phyloP scores from a whole-genome alignment of 140 eudicot genomes.

The Stevia rebaudiana region DNA sequence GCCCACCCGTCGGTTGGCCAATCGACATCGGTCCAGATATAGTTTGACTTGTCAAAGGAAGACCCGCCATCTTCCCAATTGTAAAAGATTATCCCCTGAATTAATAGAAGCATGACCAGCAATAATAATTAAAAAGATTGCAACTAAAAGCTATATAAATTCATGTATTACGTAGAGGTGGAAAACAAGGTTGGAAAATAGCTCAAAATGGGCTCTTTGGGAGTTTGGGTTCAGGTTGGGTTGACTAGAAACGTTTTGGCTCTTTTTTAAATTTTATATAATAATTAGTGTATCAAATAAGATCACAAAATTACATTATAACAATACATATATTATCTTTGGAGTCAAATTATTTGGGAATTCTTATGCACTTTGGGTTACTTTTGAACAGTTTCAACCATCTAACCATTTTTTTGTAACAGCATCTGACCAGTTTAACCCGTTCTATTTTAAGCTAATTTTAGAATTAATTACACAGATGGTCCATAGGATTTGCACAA shows the following conservation, averaged over 20 bases:
- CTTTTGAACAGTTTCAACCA: background rate
- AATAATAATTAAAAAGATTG: constrained; percentile 1
- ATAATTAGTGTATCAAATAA: background rate
- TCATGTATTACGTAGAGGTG: constrained; percentile 1
- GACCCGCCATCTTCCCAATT: constrained; percentile 61
- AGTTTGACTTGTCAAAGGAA: constrained; percentile 40
- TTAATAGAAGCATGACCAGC: constrained; percentile 16
- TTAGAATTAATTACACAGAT: too few relatives aligned
- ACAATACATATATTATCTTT: background rate
- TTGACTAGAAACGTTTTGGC: background rate
- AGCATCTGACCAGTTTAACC: background rate
- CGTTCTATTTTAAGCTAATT: background rate
- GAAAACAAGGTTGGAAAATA: background rate
- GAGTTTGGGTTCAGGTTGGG: background rate
- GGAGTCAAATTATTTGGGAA: background rate
- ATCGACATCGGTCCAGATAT: constrained; percentile 87
- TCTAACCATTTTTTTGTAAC: too few relatives aligned
- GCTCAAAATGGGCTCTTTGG: background rate
- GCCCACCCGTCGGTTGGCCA: constrained; percentile 99
- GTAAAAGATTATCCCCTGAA: constrained; percentile 77
- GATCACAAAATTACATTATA: background rate
- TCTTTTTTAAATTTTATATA: background rate
- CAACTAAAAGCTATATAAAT: background rate
- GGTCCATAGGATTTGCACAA: too few relatives aligned
- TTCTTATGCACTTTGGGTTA: background rate